A percentile compares a stretch with the other conserved stretches of the same genome.
Conservation (phyloP, 495 filamentous ascomycete species). For the Talaromyces thailandensis region DNA sequence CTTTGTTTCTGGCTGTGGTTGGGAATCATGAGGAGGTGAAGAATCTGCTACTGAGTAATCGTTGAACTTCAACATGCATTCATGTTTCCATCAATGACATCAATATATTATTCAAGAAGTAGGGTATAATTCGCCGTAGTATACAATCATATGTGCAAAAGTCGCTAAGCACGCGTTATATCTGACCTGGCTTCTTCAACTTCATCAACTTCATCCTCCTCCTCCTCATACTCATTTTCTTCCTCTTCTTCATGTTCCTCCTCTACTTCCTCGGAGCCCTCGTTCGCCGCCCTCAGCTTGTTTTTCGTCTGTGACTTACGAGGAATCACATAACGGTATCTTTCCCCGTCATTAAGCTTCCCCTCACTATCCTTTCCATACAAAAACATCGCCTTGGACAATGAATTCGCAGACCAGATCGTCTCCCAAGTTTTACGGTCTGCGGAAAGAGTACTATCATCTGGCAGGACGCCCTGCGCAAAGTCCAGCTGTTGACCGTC, state of each 20-base stretch:
- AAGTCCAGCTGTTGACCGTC: conserved; percentile 26
- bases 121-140: background rate
- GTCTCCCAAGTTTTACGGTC: conserved; percentile 1
- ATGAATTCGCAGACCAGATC: conserved; percentile 3
- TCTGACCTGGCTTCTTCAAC: background rate
- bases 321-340: conserved; percentile 1
- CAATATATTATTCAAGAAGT: background rate
- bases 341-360: background rate
- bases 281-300: background rate
- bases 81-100: background rate
- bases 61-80: background rate
- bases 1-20: background rate
- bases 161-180: background rate
- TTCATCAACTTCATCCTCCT: background rate
- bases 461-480: conserved; percentile 21
- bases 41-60: background rate
- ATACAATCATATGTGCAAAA: background rate
- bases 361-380: background rate
- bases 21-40: background rate
- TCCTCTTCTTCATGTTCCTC: background rate
- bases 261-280: background rate
- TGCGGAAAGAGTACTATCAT: background rate
- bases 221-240: background rate
- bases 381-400: background rate
- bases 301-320: background rate